These are phyloP conservation scores for Bruguiera hainesii DNA, from an alignment of 441 rosid species.

Conservation along the genomic window DNA sequence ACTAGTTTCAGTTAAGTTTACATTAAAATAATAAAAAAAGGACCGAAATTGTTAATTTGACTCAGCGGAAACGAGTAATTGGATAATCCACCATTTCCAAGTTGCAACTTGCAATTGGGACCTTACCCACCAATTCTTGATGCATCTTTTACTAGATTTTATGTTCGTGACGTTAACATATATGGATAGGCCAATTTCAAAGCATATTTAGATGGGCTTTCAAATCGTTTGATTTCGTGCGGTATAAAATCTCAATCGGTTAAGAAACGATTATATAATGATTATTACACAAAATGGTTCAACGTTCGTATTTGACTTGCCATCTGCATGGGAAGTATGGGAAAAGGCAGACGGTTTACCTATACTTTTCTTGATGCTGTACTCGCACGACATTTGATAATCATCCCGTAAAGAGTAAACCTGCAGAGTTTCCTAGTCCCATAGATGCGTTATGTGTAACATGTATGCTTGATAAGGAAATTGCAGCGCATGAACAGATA, in stretches of 20 bases:
- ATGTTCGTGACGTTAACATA: not conserved
- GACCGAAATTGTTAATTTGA: not conserved
- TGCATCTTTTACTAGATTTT: constrained; percentile 22
- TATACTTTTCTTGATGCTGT: constrained; percentile 46
- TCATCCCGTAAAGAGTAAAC: constrained; percentile 25
- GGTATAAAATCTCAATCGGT: constrained; percentile 50
- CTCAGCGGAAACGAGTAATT: not conserved
- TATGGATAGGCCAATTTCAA: constrained; percentile 27
- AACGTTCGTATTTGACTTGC: constrained; percentile 42
- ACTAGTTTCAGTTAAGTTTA: constrained; percentile 17
- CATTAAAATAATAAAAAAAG: not conserved
- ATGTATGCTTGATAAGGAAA: too few relatives aligned
- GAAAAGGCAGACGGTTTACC: constrained; percentile 36
- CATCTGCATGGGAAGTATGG: constrained; percentile 41
- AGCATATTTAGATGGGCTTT: constrained; percentile 27
- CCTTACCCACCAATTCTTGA: constrained; percentile 26
- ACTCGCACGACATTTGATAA: constrained; percentile 39
- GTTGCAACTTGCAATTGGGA: constrained; percentile 17
- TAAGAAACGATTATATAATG: constrained; percentile 31
- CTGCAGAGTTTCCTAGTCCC: not conserved
- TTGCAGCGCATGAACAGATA: too few relatives aligned
- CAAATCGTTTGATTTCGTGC: constrained; percentile 47
- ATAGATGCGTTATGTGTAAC: too few relatives aligned
- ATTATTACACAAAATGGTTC: constrained; percentile 20
- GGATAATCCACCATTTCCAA: constrained; percentile 21